Conservation (phyloP, 2,329 filamentous ascomycete genomes). For the Lachnellula occidentalis region DNA sequence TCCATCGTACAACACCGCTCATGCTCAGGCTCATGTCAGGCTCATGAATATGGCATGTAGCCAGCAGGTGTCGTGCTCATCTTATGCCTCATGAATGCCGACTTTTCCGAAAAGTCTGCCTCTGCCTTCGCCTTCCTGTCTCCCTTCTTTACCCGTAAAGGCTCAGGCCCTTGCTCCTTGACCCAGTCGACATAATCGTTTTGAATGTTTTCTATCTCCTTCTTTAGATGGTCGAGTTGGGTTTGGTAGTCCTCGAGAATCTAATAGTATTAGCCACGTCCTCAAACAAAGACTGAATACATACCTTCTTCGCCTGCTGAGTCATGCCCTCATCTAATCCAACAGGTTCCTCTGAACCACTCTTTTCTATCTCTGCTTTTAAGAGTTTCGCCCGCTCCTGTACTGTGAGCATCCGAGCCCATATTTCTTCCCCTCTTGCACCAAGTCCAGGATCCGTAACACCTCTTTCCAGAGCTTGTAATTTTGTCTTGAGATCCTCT, state of each 20-base stretch:
- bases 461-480: constrained; percentile 61
- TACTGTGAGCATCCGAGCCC: constrained; percentile 73
- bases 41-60: constrained; percentile 8
- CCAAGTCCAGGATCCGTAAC: constrained; percentile 70
- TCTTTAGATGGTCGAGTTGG: constrained; percentile 70
- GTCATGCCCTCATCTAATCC: constrained; percentile 65
- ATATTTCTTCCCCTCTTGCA: constrained; percentile 76
- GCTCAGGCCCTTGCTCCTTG: constrained; percentile 29
- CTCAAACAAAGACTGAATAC: constrained; percentile 23
- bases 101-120: neutral
- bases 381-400: constrained; percentile 67
- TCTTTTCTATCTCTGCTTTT: constrained; percentile 67
- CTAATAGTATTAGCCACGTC: constrained; percentile 37
- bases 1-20: neutral
- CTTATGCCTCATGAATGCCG: constrained; percentile 6
- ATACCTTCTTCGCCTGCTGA: constrained; percentile 68
- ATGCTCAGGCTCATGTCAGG: neutral
- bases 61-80: constrained; percentile 1
- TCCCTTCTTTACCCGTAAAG: constrained; percentile 11
- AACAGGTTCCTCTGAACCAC: constrained; percentile 50
- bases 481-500: constrained; percentile 69
- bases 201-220: constrained; percentile 49
- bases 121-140: constrained; percentile 6
- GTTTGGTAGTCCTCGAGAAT: constrained; percentile 78
- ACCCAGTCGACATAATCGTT: constrained; percentile 51